phyloP scores from a whole-genome alignment of 2,329 filamentous ascomycete genomes.

The Pseudocercospora eumusae region DNA sequence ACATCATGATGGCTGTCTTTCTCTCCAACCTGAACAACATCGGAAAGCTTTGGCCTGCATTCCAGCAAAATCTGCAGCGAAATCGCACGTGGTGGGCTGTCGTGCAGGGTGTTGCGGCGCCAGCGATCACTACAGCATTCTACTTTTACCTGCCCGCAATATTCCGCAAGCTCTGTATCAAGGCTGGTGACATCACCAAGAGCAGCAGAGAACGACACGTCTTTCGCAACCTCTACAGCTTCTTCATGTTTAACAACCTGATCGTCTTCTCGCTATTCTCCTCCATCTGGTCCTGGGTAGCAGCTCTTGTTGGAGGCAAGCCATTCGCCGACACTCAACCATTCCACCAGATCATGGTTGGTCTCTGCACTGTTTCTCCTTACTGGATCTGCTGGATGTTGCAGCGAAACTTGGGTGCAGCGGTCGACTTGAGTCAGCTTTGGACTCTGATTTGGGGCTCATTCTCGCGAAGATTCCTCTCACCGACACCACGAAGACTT shows the following conservation, averaged over 20 bases:
- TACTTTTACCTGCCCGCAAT: conserved; percentile 87
- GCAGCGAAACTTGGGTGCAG: conserved; percentile 88
- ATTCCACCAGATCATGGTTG: conserved; percentile 65
- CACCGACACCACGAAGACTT: conserved; percentile 83
- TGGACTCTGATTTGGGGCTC: conserved; percentile 83
- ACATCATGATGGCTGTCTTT: conserved; percentile 93
- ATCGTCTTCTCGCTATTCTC: conserved; percentile 92
- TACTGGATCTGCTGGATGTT: conserved; percentile 96
- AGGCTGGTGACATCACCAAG: conserved; percentile 86
- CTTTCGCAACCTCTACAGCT: conserved; percentile 83
- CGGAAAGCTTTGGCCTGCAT: conserved; percentile 75
- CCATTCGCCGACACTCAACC: conserved; percentile 64
- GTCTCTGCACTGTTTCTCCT: conserved; percentile 77
- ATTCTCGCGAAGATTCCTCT: conserved; percentile 78
- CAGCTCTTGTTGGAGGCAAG: conserved; percentile 56
- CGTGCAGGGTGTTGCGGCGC: conserved; percentile 87
- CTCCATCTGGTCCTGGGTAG: conserved; percentile 67
- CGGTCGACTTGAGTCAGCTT: conserved; percentile 89
- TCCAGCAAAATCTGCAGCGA: conserved; percentile 63
- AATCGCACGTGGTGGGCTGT: conserved; percentile 76
- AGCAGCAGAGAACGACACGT: conserved; percentile 91
- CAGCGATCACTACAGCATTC: conserved; percentile 80
- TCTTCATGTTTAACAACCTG: conserved; percentile 97
- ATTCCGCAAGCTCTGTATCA: conserved; percentile 82
- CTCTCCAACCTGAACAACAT: conserved; percentile 82